A percentile compares a stretch with the other conserved stretches of the same genome.
phyloP scores from a whole-genome alignment of 129 eudicot genomes.

The Rutidosis leptorrhynchoides region DNA sequence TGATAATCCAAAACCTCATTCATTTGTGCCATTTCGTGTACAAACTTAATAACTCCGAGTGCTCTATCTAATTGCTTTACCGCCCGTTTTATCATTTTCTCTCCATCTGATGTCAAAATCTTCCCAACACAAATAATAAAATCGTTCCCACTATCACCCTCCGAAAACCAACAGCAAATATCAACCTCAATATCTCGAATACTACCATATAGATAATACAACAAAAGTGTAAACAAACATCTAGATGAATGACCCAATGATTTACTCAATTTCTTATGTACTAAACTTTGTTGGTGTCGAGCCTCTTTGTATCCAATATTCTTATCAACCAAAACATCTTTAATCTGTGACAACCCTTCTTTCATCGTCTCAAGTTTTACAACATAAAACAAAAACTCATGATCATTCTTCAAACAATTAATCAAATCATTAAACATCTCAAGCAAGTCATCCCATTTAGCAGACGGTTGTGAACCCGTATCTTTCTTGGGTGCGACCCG shows the following conservation, averaged over 20 bases:
- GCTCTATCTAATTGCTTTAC: constrained; percentile 69
- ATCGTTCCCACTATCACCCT: constrained; percentile 31
- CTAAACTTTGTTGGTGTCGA: constrained; percentile 56
- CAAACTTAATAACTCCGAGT: constrained; percentile 59
- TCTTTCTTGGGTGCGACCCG: constrained; percentile 47
- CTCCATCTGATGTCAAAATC: constrained; percentile 63
- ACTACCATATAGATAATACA: constrained; percentile 61
- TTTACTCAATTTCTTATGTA: constrained; percentile 64
- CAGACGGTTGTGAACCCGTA: constrained; percentile 35
- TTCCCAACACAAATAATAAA: constrained; percentile 67
- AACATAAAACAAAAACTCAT: constrained; percentile 42
- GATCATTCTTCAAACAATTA: constrained; percentile 53
- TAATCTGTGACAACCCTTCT: constrained; percentile 81
- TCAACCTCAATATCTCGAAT: constrained; percentile 65
- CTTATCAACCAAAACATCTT: constrained; percentile 75
- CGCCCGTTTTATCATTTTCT: constrained; percentile 52
- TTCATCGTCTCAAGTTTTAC: constrained; percentile 75
- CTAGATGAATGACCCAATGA: constrained; percentile 77
- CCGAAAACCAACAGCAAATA: constrained; percentile 54
- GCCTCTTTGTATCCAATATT: constrained; percentile 75
- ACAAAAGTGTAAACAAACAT: constrained; percentile 74
- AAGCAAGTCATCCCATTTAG: constrained; percentile 77
- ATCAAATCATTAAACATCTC: constrained; percentile 72
- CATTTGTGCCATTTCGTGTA: too few relatives aligned
- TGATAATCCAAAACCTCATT: constrained; percentile 63